Evolutionary conservation across 2,329 filamentous ascomycete species (phyloP).

Genomic region (Mycosphaerella sp.): DNA sequence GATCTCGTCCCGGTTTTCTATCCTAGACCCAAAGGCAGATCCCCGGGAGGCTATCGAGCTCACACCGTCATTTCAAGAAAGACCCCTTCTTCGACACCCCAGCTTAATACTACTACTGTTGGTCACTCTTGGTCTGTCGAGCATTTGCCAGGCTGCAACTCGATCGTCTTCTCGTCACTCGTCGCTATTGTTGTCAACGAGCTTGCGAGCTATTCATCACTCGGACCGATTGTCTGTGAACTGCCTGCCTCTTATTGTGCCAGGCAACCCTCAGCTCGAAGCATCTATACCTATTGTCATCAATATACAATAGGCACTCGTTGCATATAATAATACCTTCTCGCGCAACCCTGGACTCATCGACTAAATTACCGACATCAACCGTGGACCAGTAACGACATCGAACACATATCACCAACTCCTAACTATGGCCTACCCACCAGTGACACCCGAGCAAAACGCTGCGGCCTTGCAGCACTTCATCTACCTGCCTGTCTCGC

Average conservation of each 20-base stretch:
- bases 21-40: slow-evolving; percentile 25
- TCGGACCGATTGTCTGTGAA: slow-evolving; percentile 29
- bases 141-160: slow-evolving; percentile 30
- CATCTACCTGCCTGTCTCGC: slow-evolving; percentile 67
- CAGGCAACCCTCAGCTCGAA: slow-evolving; percentile 15
- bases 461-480: slow-evolving; percentile 72
- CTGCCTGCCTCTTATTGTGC: slow-evolving; percentile 26
- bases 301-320: slow-evolving; percentile 24
- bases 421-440: slow-evolving; percentile 43
- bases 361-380: slow-evolving; percentile 13
- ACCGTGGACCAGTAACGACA: slow-evolving; percentile 6
- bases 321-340: slow-evolving; percentile 5
- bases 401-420: slow-evolving; percentile 18
- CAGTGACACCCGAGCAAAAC: slow-evolving; percentile 49
- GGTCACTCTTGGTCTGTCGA: slow-evolving; percentile 25
- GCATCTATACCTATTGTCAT: slow-evolving; percentile 26
- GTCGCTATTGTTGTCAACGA: slow-evolving; percentile 18
- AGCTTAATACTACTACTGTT: slow-evolving; percentile 23
- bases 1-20: slow-evolving; percentile 21
- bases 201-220: slow-evolving; percentile 26
- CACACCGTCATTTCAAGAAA: slow-evolving; percentile 27
- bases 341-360: slow-evolving; percentile 10
- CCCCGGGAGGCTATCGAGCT: slow-evolving; percentile 21
- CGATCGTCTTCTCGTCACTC: slow-evolving; percentile 27
- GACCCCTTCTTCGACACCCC: slow-evolving; percentile 20